phyloP scores from a whole-genome alignment of 805 yeast species.

The Ogataea polymorpha region DNA sequence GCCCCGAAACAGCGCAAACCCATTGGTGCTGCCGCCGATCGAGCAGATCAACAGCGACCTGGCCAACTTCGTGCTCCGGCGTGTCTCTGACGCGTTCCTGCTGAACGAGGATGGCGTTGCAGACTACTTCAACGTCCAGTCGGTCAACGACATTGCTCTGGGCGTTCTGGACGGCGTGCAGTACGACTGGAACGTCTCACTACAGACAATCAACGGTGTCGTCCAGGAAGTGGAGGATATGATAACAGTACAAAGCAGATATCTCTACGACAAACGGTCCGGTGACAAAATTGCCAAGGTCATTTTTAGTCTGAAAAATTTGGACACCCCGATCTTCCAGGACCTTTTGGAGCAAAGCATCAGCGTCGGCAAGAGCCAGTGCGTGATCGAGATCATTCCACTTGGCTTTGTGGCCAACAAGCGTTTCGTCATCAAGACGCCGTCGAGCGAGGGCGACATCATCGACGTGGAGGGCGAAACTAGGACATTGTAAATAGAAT shows the following conservation, averaged over 20 bases:
- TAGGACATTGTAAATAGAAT: constrained; percentile 11
- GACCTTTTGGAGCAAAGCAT: constrained; percentile 26
- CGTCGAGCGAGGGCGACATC: constrained; percentile 24
- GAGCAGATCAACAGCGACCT: constrained; percentile 30
- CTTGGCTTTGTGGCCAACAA: constrained; percentile 13
- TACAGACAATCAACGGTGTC: constrained; percentile 20
- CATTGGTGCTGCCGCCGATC: constrained; percentile 22
- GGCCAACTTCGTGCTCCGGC: constrained; percentile 30
- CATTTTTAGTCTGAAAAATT: constrained; percentile 20
- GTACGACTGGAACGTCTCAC: constrained; percentile 22
- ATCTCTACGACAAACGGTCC: constrained; percentile 25
- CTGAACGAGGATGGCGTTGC: constrained; percentile 30
- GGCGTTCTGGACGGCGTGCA: constrained; percentile 31
- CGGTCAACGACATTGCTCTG: constrained; percentile 26
- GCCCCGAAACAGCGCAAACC: constrained; percentile 15
- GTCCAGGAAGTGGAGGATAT: constrained; percentile 24
- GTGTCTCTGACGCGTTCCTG: constrained; percentile 31
- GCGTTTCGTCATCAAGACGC: constrained; percentile 26
- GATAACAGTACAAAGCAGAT: constrained; percentile 28
- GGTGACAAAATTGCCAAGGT: constrained; percentile 28
- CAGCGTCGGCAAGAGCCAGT: constrained; percentile 22
- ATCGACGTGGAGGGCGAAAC: constrained; percentile 32
- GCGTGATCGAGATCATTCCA: constrained; percentile 29
- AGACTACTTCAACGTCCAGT: constrained; percentile 22
- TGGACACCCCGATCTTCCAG: constrained; percentile 19